Evolutionary conservation across 441 rosid species (phyloP).

Genomic region (Metrosideros polymorpha): DNA sequence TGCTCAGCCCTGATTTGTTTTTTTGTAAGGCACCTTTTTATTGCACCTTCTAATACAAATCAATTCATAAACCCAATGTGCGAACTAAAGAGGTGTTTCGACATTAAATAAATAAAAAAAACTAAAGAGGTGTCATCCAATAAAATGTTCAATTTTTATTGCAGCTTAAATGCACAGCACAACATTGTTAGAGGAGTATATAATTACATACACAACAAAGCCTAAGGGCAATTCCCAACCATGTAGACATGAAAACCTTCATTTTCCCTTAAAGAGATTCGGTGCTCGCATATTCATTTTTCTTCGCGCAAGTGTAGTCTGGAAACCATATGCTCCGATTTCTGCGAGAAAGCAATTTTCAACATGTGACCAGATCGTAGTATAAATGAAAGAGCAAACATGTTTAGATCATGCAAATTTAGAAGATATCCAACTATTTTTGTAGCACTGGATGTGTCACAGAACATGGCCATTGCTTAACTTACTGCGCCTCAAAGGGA

Average conservation of each 20-base stretch:
- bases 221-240: neutral
- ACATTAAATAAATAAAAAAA: no score
- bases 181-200: neutral
- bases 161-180: neutral
- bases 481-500: neutral
- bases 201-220: neutral
- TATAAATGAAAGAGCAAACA: neutral
- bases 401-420: neutral
- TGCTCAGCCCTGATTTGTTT: no score
- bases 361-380: neutral
- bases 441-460: neutral
- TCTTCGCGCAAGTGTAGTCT: conserved; percentile 22
- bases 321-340: conserved; percentile 61
- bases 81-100: no score
- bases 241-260: neutral
- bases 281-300: neutral
- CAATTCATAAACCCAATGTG: no score
- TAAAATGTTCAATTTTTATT: neutral
- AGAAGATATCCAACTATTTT: neutral
- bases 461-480: neutral
- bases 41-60: no score
- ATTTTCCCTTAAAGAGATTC: neutral
- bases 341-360: conserved; percentile 25
- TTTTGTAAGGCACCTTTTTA: no score
- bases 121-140: neutral